These are phyloP conservation scores for Zizania palustris DNA, from an alignment of 202 grass and related monocot species.

Conservation along the genomic window DNA sequence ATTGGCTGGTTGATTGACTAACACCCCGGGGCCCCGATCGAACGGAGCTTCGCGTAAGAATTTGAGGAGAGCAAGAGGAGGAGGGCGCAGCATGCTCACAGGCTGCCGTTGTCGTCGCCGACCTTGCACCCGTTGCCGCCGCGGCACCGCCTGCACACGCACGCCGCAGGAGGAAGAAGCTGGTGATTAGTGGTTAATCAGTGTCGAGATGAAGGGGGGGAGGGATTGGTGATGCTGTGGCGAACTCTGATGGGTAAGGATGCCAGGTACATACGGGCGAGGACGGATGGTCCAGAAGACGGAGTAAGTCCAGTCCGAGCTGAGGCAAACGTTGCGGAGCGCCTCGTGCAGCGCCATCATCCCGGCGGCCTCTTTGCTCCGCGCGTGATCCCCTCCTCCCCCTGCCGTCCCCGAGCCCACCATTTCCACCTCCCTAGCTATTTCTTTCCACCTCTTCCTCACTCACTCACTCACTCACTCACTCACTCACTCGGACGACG, in stretches of 20 bases:
- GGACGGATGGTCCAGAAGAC: slow-evolving; percentile 99
- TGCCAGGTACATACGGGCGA: slow-evolving; percentile 63
- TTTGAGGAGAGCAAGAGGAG: background rate
- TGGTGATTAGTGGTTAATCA: background rate
- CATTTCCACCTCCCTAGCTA: slow-evolving; percentile 38
- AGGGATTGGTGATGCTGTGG: background rate
- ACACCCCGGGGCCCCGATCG: background rate
- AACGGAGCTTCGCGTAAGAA: too few relatives aligned
- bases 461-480: too few relatives aligned
- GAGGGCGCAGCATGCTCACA: slow-evolving; percentile 47
- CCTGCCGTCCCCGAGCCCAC: slow-evolving; percentile 73
- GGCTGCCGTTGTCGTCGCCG: slow-evolving; percentile 97
- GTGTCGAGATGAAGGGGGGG: background rate
- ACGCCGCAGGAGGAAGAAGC: background rate
- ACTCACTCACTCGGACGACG: background rate
- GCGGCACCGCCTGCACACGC: slow-evolving; percentile 71
- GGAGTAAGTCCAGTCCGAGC: slow-evolving; percentile 99
- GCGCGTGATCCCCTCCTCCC: slow-evolving; percentile 59
- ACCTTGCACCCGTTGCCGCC: slow-evolving; percentile 97
- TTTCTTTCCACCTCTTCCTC: background rate
- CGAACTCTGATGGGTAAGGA: too few relatives aligned
- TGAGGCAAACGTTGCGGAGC: slow-evolving; percentile 92
- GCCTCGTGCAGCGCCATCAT: slow-evolving; percentile 99
- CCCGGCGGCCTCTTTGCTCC: slow-evolving; percentile 95
- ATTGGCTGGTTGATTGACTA: background rate